Evolutionary conservation across 768 basidiomycete genomes (phyloP).

Genomic region (Cyclocybe aegerita): DNA sequence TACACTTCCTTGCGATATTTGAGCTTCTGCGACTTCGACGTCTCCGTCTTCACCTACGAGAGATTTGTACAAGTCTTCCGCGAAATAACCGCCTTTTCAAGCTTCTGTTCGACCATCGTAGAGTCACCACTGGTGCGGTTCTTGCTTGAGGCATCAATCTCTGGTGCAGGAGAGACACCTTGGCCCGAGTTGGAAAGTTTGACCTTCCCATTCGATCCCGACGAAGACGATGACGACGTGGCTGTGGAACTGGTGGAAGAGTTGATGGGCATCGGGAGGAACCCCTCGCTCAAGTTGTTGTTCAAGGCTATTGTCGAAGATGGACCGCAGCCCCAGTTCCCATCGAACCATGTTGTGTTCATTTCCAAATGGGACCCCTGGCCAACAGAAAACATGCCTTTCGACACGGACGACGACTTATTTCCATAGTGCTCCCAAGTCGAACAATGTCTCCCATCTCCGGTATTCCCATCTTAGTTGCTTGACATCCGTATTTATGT

Average conservation of each 20-base stretch:
- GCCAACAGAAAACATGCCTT: slow-evolving; percentile 23
- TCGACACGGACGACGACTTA: slow-evolving; percentile 32
- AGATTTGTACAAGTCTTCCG: slow-evolving; percentile 32
- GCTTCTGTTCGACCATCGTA: slow-evolving; percentile 18
- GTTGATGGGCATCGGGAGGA: slow-evolving; percentile 18
- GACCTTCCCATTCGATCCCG: slow-evolving; percentile 27
- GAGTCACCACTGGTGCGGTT: slow-evolving; percentile 26
- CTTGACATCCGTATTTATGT: background rate
- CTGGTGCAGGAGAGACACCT: slow-evolving; percentile 14
- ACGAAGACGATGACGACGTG: slow-evolving; percentile 21
- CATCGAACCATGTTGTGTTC: slow-evolving; percentile 13
- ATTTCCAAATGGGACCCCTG: slow-evolving; percentile 27
- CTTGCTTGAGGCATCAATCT: slow-evolving; percentile 18
- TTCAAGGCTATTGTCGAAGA: slow-evolving; percentile 13
- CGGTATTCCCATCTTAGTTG: background rate
- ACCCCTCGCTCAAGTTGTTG: slow-evolving; percentile 28
- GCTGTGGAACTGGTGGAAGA: slow-evolving; percentile 23
- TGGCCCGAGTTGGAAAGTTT: slow-evolving; percentile 37
- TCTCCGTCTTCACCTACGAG: slow-evolving; percentile 29
- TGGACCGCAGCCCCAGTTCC: no score
- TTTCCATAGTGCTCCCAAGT: slow-evolving; percentile 15
- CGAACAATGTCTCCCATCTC: background rate
- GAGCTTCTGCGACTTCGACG: slow-evolving; percentile 41
- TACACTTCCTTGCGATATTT: slow-evolving; percentile 37
- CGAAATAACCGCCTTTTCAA: slow-evolving; percentile 30